Percentiles rank a stretch among this genome's conserved stretches.
Evolutionary conservation across 2,329 filamentous ascomycete species (phyloP).

Genomic region (Anisogramma anomala): DNA sequence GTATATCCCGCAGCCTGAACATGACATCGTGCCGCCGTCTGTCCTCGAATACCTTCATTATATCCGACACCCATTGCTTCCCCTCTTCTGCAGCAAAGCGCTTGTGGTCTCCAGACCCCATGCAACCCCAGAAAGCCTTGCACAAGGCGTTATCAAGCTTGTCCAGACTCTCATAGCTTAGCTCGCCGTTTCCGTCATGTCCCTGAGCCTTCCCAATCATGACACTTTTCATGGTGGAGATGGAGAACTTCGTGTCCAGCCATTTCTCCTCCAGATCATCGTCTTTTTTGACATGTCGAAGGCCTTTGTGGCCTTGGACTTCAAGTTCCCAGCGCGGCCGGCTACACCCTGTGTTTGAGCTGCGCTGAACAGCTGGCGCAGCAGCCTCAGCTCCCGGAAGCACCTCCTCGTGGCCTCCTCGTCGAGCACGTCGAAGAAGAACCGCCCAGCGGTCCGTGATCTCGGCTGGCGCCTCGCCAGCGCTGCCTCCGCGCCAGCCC

Average conservation of each 20-base stretch:
- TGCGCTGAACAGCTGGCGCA: conserved; percentile 8
- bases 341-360: not conserved
- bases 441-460: conserved; percentile 8
- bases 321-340: conserved; percentile 6
- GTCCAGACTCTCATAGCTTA: conserved; percentile 2
- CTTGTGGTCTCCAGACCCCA: conserved; percentile 6
- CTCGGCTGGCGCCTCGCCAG: conserved; percentile 4
- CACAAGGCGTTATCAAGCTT: conserved; percentile 10
- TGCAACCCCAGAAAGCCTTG: conserved; percentile 7
- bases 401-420: conserved; percentile 8
- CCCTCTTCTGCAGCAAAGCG: conserved; percentile 5
- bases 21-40: conserved; percentile 6
- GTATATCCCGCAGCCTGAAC: conserved; percentile 9
- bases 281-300: conserved; percentile 4
- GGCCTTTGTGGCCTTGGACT: conserved; percentile 7
- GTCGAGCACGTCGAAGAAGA: conserved; percentile 9
- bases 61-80: conserved; percentile 9
- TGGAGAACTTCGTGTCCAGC: conserved; percentile 8
- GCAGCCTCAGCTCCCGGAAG: conserved; percentile 8
- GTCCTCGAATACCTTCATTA: conserved; percentile 8
- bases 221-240: conserved; percentile 7
- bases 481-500: not conserved
- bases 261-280: conserved; percentile 7
- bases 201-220: conserved; percentile 6
- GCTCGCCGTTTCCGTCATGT: conserved; percentile 1